A percentile compares a stretch with the other conserved stretches of the same genome.
These are phyloP conservation scores for Chaetoceros muelleri DNA, from an alignment of 108 stramenopile species.

Conservation along the genomic window DNA sequence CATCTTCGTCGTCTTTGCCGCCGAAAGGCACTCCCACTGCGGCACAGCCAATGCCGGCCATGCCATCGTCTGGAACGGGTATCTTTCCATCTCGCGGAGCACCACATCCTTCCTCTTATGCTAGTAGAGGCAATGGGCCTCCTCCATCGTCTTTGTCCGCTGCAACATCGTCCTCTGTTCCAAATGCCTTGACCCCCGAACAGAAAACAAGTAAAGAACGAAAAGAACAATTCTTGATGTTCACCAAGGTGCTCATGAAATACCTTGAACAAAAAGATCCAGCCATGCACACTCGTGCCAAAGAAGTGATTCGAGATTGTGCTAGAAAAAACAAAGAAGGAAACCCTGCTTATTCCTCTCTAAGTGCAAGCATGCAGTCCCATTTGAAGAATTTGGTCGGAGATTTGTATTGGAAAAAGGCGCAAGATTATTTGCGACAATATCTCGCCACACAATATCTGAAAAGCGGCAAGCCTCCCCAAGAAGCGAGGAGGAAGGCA, in stretches of 20 bases:
- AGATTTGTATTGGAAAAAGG: conserved; percentile 61
- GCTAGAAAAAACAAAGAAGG: conserved; percentile 65
- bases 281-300: conserved; percentile 49
- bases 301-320: conserved; percentile 66
- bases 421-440: conserved; percentile 41
- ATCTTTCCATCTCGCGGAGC: too few relatives aligned
- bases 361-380: conserved; percentile 47
- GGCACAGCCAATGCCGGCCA: too few relatives aligned
- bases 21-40: too few relatives aligned
- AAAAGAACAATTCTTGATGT: conserved; percentile 78
- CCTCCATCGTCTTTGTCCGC: too few relatives aligned
- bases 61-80: too few relatives aligned
- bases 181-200: background rate
- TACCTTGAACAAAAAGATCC: conserved; percentile 70
- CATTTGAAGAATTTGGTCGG: conserved; percentile 50
- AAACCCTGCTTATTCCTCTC: conserved; percentile 46
- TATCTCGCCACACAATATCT: conserved; percentile 14
- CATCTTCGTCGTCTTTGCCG: too few relatives aligned
- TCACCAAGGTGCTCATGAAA: conserved; percentile 76
- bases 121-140: too few relatives aligned
- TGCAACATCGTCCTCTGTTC: background rate
- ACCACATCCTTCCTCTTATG: too few relatives aligned
- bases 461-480: background rate
- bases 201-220: conserved; percentile 22
- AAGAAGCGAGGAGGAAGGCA: background rate